phyloP scores from a whole-genome alignment of 441 rosid species.

The Erodium texanum region DNA sequence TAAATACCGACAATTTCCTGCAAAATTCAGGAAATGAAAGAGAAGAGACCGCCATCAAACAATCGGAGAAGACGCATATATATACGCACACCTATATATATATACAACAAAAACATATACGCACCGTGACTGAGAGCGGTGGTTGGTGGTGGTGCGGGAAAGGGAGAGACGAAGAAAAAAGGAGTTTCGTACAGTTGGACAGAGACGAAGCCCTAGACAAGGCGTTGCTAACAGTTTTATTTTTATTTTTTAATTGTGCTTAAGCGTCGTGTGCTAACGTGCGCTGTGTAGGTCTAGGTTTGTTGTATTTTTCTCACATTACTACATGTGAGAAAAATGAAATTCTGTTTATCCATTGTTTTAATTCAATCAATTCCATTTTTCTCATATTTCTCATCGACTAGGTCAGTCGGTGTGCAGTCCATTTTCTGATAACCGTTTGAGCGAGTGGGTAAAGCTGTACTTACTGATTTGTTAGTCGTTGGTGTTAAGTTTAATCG shows the following conservation, averaged over 20 bases:
- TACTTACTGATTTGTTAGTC: too few species aligned
- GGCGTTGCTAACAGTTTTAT: background rate
- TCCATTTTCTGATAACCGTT: too few species aligned
- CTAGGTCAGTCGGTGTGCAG: too few species aligned
- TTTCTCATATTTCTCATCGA: too few species aligned
- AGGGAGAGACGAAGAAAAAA: background rate
- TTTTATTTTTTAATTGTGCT: background rate
- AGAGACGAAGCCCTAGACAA: constrained; percentile 2
- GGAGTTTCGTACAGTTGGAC: background rate
- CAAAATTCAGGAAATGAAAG: background rate
- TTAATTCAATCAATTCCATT: too few species aligned
- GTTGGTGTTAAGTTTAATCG: too few species aligned
- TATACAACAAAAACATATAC: background rate
- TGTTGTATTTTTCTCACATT: too few species aligned
- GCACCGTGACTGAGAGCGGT: constrained; percentile 1
- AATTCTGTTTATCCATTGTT: too few species aligned
- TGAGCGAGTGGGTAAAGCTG: too few species aligned
- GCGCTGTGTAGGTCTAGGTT: too few species aligned
- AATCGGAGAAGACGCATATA: background rate
- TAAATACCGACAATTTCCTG: background rate
- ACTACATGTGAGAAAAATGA: too few species aligned
- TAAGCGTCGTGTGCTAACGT: background rate
- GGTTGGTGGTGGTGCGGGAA: background rate
- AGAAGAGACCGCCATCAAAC: background rate
- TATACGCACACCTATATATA: background rate